Evolutionary conservation across 371 early-diverging fungal species (phyloP), one percentile per base, ranked within the genome.

Genomic region (Mortierella polycephala): DNA sequence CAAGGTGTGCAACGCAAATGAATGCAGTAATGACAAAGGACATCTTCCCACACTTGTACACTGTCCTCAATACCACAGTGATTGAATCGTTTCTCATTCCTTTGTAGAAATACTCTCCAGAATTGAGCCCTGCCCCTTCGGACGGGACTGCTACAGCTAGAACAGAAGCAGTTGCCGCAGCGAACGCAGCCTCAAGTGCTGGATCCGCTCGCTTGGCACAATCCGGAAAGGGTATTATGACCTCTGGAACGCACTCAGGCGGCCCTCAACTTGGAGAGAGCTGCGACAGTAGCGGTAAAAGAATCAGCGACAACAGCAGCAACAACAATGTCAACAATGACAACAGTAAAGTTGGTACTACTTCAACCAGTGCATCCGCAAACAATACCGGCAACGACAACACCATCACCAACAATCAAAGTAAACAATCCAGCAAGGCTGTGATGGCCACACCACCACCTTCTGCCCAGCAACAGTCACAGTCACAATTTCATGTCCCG

Each of bases 21-120:
- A 30, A 30, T 30, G 30, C 30, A 30, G 4, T 30, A 30, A 30
- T 30, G 30, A 30, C 30, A 30, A 2, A 30, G 30, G 30, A 4
- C 30, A 30, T 30, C 20, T 2, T 50, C 47, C 13, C 30, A n/a
- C 39, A 9, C n/a, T 61, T 50, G 12, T 40, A 61, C 39, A 1
- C 16, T 39, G 16, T 61, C 5, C 20, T 56, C 7, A 37, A 50
- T 37, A 51, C 51, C 37, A 20, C 53, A 53, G 14, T 53, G 20
- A 23, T 53, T 20, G 18, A 53, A 5, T 23, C 18, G 37, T 56
- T 14, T 56, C 37, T 39, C 23, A 14, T 18, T 11, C 56, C 37
- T 8, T 11, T n/a, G 37, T 60, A 76, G 76, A 76, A 76, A 76
- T 76, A 76, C 52, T 71, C 76, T 20, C 76, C 76, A 7, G 76